Evolutionary conservation across 495 filamentous ascomycete species (phyloP), one percentile per base, ranked within the genome.

Genomic region (Neurospora sp.): DNA sequence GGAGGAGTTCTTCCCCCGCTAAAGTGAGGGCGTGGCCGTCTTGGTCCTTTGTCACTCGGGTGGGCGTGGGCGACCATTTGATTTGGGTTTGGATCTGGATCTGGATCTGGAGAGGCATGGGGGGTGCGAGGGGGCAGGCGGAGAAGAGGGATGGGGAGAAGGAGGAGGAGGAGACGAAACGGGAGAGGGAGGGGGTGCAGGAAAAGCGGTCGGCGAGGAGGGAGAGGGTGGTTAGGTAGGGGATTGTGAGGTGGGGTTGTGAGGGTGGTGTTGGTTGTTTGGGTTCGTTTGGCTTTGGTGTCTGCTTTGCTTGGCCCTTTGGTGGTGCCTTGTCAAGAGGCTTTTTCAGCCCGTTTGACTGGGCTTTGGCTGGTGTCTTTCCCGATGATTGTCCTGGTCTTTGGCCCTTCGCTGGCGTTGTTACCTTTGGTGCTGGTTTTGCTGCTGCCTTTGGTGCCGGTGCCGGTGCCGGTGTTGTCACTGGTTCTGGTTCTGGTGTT

Each of bases 201-300:
- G 89, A 87, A 77, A 92, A 91, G 44, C 89, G 84, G 76, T 93
- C 91, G 2, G 89, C 90, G 37, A 92, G 82, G n/a, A 92, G 83
- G 16, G 88, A 86, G 35, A 93, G 81, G n/a, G 89, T 86, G 11
- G 89, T 86, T 9, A 92, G 79, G 70, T 88, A 87, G 8, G 82
- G 76, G 74, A 91, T 82, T 12, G 86, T 80, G 20, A 81, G 69
- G 62, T 80, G 81, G 6, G 54, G 54, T 62, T 3, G 46, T 0
- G 46, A 12, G 8, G 44, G 44, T 6, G 7, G 44, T 48, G 44
- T 0, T 48, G 41, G 41, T 42, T 44, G 46, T 9, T 62, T 48
- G n/a, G 54, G 12, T 62, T 27, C 20, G 20, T 27, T 5, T 48
- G 18, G 44, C 44, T 48, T 11, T 62, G 23, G 12, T 59, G 48